Conservation (phyloP, 2,329 filamentous ascomycete genomes). For the Ophiognomonia clavigignenti-juglandacearum region DNA sequence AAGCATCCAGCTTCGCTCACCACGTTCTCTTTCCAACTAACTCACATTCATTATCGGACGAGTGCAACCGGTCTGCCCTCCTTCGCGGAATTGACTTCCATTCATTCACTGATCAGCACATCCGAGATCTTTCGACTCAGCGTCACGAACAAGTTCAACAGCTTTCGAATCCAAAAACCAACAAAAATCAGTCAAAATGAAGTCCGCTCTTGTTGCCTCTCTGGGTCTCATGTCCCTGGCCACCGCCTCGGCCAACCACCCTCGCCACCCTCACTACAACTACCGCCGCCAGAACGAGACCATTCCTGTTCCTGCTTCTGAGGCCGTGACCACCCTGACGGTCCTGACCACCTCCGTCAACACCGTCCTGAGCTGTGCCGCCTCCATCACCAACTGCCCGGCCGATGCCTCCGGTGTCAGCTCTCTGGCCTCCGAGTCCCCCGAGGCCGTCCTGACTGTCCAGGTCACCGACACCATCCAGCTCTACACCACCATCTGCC, state of each 20-base stretch:
- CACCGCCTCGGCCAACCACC: constrained; percentile 35
- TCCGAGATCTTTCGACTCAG: constrained; percentile 11
- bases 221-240: constrained; percentile 40
- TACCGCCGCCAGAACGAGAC: constrained; percentile 24
- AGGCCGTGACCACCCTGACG: constrained; percentile 32
- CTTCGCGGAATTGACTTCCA: constrained; percentile 28
- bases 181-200: constrained; percentile 37
- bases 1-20: constrained; percentile 13
- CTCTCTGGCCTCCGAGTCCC: constrained; percentile 24
- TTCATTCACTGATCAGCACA: constrained; percentile 20
- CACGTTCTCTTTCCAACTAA: constrained; percentile 20
- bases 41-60: constrained; percentile 23
- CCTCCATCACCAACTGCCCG: constrained; percentile 37
- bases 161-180: constrained; percentile 14
- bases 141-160: constrained; percentile 11
- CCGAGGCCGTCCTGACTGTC: constrained; percentile 22
- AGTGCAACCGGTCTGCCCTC: constrained; percentile 26
- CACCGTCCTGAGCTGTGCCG: constrained; percentile 33
- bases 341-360: constrained; percentile 29
- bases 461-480: constrained; percentile 34
- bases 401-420: constrained; percentile 24
- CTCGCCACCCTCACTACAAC: constrained; percentile 29
- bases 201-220: constrained; percentile 34
- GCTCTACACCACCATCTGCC: constrained; percentile 37
- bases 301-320: not conserved